These are phyloP conservation scores for Boletus tomentosulus DNA, from an alignment of 768 basidiomycete species.

Conservation along the genomic window DNA sequence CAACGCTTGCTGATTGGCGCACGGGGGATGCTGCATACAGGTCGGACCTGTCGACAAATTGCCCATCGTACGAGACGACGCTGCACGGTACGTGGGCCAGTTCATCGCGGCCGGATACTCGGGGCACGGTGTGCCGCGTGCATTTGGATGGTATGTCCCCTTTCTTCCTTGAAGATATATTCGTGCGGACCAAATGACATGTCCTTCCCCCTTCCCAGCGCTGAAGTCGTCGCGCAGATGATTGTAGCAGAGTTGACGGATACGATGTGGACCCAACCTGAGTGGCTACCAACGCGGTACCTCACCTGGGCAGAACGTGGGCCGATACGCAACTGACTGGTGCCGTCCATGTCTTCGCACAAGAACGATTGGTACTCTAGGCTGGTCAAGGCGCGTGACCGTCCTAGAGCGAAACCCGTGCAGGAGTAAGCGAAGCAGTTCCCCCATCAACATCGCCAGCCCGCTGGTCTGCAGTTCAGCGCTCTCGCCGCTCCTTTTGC, in stretches of 20 bases:
- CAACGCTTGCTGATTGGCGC: no score
- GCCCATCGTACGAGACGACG: constrained; percentile 11
- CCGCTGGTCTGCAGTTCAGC: no score
- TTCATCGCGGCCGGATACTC: constrained; percentile 70
- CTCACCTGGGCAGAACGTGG: constrained; percentile 34
- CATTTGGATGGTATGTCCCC: constrained; percentile 36
- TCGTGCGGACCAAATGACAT: not conserved
- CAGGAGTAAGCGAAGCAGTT: no score
- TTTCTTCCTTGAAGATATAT: no score
- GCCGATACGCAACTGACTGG: not conserved
- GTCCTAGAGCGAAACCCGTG: no score
- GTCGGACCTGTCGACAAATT: constrained; percentile 55
- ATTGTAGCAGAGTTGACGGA: constrained; percentile 45
- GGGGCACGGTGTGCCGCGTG: constrained; percentile 80
- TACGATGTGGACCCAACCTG: constrained; percentile 46
- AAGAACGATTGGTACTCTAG: no score
- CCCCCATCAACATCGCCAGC: no score
- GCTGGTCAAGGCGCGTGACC: no score
- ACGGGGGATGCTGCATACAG: no score
- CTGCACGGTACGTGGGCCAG: constrained; percentile 46
- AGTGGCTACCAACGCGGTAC: constrained; percentile 61
- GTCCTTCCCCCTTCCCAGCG: constrained; percentile 40
- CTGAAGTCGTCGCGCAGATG: constrained; percentile 60
- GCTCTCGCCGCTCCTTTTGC: no score
- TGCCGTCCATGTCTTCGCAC: not conserved